Conservation (phyloP, 805 yeast species). For the Saccharomycopsis lassenensis region DNA sequence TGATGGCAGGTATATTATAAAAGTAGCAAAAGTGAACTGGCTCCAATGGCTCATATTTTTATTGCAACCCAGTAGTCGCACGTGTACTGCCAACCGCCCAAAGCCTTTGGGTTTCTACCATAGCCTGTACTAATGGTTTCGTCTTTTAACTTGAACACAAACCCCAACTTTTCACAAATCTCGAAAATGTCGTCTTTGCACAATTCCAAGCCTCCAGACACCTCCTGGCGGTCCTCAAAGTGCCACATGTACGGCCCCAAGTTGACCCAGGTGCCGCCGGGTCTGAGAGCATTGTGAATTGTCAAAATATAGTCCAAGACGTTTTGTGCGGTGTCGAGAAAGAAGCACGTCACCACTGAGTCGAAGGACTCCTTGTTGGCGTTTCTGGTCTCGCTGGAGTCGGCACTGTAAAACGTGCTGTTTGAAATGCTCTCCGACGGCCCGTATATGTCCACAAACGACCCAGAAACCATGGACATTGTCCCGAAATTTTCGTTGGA, state of each 20-base stretch:
- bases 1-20: too few relatives aligned
- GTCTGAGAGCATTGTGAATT: conserved; percentile 33
- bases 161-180: conserved; percentile 38
- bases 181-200: conserved; percentile 42
- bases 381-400: conserved; percentile 24
- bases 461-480: conserved; percentile 67
- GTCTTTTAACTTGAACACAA: conserved; percentile 35
- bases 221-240: conserved; percentile 38
- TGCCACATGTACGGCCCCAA: conserved; percentile 70
- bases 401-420: conserved; percentile 2
- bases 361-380: conserved; percentile 31
- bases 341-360: conserved; percentile 43
- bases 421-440: conserved; percentile 26
- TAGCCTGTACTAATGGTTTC: conserved; percentile 39
- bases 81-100: conserved; percentile 46
- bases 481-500: conserved; percentile 30
- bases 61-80: conserved; percentile 64
- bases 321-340: conserved; percentile 54
- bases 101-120: conserved; percentile 36
- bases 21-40: too few relatives aligned
- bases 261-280: conserved; percentile 47
- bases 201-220: conserved; percentile 48
- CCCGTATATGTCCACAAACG: conserved; percentile 59
- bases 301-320: conserved; percentile 45
- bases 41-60: conserved; percentile 21